Base-by-base conservation (phyloP, 345 rosid species). In the Gynandropsis gynandra region DNA sequence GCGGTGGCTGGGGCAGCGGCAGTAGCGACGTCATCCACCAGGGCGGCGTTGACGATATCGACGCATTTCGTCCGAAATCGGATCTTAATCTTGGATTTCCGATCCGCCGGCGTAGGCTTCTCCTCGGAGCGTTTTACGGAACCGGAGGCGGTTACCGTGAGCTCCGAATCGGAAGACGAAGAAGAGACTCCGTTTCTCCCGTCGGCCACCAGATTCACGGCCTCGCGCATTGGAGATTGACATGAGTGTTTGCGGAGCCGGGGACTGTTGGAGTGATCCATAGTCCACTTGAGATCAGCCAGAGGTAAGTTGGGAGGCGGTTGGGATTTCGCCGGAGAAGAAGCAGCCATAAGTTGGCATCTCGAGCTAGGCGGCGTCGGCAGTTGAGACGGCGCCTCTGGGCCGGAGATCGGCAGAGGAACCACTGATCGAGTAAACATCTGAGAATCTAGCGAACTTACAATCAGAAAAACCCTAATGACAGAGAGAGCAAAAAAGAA, bases 11-110 rank as follows among this genome's bases (percentile, higher is more conserved):
- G n/a, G n/a, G n/a, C n/a, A n/a, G n/a, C n/a, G n/a, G n/a, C n/a
- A n/a, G n/a, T n/a, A n/a, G n/a, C n/a, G n/a, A n/a, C n/a, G n/a
- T n/a, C n/a, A n/a, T n/a, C n/a, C n/a, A n/a, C n/a, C n/a, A n/a
- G n/a, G n/a, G n/a, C n/a, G 29, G 29, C 5, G 29, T 2, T 2
- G 29, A 5, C 29, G 5, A 5, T 5, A 24, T 65, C 66, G 50
- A 42, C 56, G 36, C 36, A 55, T 72, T 74, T 74, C 7, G 71
- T 17, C 4, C 73, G 74, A 42, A 73, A 34, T 32, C 81, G 80
- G 35, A 79, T 64, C n/a, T 72, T 51, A 37, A 77, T 67, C 68
- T 68, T 83, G 58, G 80, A 63, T 69, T 59, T 64, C 10, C 65
- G 57, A 5, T 66, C 77, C 14, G 66, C 52, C 13, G 64, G 46